phyloP scores from a whole-genome alignment of 495 filamentous ascomycete genomes.

The Aspergillus egyptiacus region DNA sequence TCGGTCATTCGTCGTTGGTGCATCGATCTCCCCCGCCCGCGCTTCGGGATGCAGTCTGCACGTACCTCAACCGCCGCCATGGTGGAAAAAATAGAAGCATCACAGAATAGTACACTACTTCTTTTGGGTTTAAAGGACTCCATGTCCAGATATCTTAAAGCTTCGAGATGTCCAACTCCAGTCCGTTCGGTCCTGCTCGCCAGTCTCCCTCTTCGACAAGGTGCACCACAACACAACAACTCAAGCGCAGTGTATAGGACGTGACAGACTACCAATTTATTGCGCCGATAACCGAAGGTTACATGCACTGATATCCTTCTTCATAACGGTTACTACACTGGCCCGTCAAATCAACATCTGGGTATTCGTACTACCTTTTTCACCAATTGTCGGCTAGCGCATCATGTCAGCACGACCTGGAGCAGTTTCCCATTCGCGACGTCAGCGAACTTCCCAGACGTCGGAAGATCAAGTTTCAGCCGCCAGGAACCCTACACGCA shows the following conservation, averaged over 20 bases:
- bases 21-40: conserved; percentile 21
- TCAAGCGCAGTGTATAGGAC: too few species aligned
- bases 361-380: too few species aligned
- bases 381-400: too few species aligned
- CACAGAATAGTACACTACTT: conserved; percentile 6
- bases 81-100: conserved; percentile 22
- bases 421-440: neutral
- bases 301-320: too few species aligned
- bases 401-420: neutral
- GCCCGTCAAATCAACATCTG: too few species aligned
- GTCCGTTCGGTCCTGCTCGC: neutral
- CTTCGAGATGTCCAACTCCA: conserved; percentile 11
- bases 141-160: conserved; percentile 14
- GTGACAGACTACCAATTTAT: too few species aligned
- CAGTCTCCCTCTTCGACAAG: conserved; percentile 1
- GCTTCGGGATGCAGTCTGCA: conserved; percentile 17
- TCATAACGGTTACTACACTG: too few species aligned
- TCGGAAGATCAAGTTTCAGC: neutral
- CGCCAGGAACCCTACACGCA: neutral
- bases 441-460: neutral
- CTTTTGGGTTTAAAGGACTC: conserved; percentile 8
- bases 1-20: conserved; percentile 9
- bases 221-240: neutral
- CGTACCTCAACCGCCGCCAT: conserved; percentile 9
- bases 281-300: too few species aligned